Evolutionary conservation across 495 filamentous ascomycete genomes (phyloP).

Genomic region (Lophium mytilinum): DNA sequence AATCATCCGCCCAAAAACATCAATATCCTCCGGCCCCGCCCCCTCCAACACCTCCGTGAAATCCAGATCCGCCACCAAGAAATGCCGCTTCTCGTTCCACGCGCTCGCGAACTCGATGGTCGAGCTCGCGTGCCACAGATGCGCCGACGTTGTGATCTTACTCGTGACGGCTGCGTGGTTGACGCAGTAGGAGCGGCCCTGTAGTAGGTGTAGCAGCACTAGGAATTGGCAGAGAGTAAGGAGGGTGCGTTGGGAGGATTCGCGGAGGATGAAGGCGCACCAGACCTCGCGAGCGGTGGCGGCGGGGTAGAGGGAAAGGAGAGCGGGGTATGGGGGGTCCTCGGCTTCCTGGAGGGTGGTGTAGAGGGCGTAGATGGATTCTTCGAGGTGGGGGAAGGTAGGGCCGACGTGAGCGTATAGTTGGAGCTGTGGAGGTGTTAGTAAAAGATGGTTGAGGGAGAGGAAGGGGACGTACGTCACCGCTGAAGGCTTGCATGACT

Average conservation of each 20-base stretch:
- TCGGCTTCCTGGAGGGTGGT: neutral
- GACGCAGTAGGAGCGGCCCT: neutral
- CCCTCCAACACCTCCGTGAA: conserved; percentile 29
- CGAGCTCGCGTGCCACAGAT: conserved; percentile 41
- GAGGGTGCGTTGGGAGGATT: conserved; percentile 9
- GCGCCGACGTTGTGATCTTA: conserved; percentile 30
- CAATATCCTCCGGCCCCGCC: conserved; percentile 41
- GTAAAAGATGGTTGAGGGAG: neutral
- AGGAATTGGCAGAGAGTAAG: conserved; percentile 4
- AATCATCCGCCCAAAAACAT: conserved; percentile 41
- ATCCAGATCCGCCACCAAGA: conserved; percentile 37
- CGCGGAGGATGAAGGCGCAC: conserved; percentile 15
- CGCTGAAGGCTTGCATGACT: conserved; percentile 9
- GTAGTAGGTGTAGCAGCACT: neutral
- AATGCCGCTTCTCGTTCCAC: conserved; percentile 41
- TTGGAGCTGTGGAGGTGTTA: neutral
- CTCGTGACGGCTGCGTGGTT: neutral
- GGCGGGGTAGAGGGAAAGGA: conserved; percentile 22
- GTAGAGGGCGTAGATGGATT: neutral
- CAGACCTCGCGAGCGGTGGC: conserved; percentile 27
- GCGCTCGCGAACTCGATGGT: conserved; percentile 41
- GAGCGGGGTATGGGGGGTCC: neutral
- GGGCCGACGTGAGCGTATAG: neutral
- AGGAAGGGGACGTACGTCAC: neutral
- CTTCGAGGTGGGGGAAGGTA: neutral